phyloP scores from a whole-genome alignment of 164 flowering plant genomes.

The Tetracentron sinense region DNA sequence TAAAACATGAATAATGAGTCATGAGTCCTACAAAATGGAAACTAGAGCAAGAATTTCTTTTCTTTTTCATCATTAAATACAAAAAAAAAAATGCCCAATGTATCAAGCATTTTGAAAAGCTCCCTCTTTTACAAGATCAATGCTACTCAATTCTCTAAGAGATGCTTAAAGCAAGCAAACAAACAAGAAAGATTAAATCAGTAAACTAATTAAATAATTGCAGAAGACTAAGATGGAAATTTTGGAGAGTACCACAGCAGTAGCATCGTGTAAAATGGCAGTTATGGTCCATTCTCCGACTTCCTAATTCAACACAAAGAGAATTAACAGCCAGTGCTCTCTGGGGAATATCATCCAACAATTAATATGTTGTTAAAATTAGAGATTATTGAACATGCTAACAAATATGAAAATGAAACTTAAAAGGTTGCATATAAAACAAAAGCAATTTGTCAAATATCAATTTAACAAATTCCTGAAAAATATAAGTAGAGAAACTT shows the following conservation, averaged over 20 bases:
- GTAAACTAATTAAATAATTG: background rate
- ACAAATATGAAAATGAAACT: too few relatives aligned
- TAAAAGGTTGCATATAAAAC: too few relatives aligned
- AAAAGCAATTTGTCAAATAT: too few relatives aligned
- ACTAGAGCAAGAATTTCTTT: constrained; percentile 4
- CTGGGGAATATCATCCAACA: constrained; percentile 11
- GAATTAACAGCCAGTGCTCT: background rate
- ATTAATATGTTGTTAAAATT: background rate
- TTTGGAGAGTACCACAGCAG: constrained; percentile 60
- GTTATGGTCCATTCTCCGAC: constrained; percentile 70
- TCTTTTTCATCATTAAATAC: too few relatives aligned
- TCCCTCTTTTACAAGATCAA: too few relatives aligned
- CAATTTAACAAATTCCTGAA: too few relatives aligned
- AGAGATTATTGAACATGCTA: too few relatives aligned
- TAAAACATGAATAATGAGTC: background rate
- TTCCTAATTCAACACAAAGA: constrained; percentile 34
- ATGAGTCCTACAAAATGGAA: background rate
- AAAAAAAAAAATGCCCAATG: background rate
- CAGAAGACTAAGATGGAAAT: background rate
- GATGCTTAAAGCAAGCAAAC: background rate
- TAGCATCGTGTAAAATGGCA: constrained; percentile 69
- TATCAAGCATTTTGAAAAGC: too few relatives aligned
- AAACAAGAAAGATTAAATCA: background rate
- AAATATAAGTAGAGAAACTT: too few relatives aligned
- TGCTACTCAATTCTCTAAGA: background rate